A percentile compares a stretch with the other conserved stretches of the same genome.
These are phyloP conservation scores for Antrodiella citrinella DNA, from an alignment of 768 basidiomycete genomes.

Conservation along the genomic window DNA sequence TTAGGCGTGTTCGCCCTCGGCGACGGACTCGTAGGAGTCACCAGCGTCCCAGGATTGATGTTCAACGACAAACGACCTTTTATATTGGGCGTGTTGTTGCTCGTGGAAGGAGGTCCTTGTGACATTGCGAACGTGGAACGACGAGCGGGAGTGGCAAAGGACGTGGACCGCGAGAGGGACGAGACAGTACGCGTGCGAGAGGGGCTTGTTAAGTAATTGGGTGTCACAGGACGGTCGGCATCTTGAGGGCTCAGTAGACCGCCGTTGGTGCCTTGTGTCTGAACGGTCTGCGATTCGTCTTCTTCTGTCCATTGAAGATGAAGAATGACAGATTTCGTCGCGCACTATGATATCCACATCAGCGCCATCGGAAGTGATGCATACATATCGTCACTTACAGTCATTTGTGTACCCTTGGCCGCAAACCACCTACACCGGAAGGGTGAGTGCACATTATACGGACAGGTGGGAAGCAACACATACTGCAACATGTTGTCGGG, in stretches of 20 bases:
- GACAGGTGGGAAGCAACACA: neutral
- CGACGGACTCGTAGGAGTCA: conserved; percentile 35
- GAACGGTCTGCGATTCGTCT: conserved; percentile 23
- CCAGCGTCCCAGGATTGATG: conserved; percentile 34
- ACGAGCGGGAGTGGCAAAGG: conserved; percentile 39
- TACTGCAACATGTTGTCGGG: conserved; percentile 85
- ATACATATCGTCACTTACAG: conserved; percentile 40
- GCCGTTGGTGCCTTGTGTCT: conserved; percentile 7
- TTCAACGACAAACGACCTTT: conserved; percentile 36
- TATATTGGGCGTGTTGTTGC: conserved; percentile 6
- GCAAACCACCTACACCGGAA: conserved; percentile 64
- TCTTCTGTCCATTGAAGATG: conserved; percentile 84
- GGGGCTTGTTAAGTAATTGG: conserved; percentile 13
- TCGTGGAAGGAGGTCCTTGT: conserved; percentile 11
- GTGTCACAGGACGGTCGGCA: conserved; percentile 10
- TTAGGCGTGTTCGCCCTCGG: conserved; percentile 28
- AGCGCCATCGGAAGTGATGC: too few species aligned
- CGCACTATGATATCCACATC: too few species aligned
- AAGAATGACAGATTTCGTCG: conserved; percentile 79
- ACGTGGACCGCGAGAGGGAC: conserved; percentile 46
- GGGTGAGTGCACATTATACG: neutral
- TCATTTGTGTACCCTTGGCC: conserved; percentile 85
- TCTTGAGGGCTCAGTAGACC: conserved; percentile 12
- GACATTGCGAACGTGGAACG: conserved; percentile 21
- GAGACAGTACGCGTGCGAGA: conserved; percentile 35